phyloP scores from a whole-genome alignment of 2,329 filamentous ascomycete genomes.

The Calonectria henricotiae region DNA sequence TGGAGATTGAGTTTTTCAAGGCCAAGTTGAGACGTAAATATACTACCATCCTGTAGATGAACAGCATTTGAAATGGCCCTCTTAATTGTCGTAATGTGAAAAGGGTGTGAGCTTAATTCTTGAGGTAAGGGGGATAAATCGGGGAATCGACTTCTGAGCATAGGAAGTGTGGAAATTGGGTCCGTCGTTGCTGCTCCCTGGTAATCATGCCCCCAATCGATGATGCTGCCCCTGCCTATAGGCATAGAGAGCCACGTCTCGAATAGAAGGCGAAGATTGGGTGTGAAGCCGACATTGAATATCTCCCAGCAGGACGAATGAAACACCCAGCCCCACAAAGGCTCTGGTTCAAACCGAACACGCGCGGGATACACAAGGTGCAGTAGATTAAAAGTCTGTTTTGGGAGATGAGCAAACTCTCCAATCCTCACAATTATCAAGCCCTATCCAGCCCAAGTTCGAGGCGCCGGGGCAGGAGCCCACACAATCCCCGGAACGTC shows the following conservation, averaged over 20 bases:
- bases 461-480: no score
- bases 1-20: not conserved
- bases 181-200: constrained; percentile 13
- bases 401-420: no score
- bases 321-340: constrained; percentile 36
- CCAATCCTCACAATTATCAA: no score
- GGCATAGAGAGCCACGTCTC: constrained; percentile 35
- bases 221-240: not conserved
- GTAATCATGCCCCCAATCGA: constrained; percentile 43
- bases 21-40: constrained; percentile 20
- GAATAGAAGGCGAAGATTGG: constrained; percentile 34
- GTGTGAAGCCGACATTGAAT: constrained; percentile 8
- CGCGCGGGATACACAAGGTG: no score
- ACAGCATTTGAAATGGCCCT: constrained; percentile 22
- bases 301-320: constrained; percentile 43
- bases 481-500: no score
- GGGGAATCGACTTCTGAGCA: constrained; percentile 8
- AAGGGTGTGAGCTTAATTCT: constrained; percentile 29
- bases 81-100: constrained; percentile 16
- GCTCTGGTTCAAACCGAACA: not conserved
- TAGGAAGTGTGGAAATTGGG: not conserved
- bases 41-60: constrained; percentile 16
- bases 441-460: no score
- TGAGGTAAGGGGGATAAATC: constrained; percentile 8
- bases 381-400: no score